Evolutionary conservation across 768 basidiomycete genomes (phyloP), one percentile per base, ranked within the genome.

Genomic region (Lepiota venenata): DNA sequence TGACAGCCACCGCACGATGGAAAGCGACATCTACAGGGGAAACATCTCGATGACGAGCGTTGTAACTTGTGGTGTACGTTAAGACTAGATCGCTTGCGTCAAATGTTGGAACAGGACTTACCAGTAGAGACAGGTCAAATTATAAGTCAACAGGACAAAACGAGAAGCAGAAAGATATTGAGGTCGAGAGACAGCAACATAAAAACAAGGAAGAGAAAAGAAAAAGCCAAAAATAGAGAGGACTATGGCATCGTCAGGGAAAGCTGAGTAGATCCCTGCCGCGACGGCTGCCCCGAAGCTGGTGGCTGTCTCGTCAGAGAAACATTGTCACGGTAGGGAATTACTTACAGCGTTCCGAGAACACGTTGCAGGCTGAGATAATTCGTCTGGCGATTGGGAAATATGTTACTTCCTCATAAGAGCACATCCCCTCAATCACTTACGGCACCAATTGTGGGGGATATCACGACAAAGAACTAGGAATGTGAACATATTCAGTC

Each of bases 131-230:
- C 87, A 94, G 3, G 93, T 94, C 58, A 98, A 69, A 63, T 97
- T 98, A 68, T 97, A 92, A 5, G 92, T 91, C 57, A 94, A 73
- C 40, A 93, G 77, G 8, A 91, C 85, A 68, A 94, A 93, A 35
- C 91, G 79, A 6, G 85, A 85, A 0, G 87, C 81, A 32, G 87
- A 82, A 5, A 86, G 81, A 61, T 88, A 88, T 60, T 84, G 74
- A 0, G 93, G 93, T 56, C 83, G 84, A 0, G 83, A 80, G 35
- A 97, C 81, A 58, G 94, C 88, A 64, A 84, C 87, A 69, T 91
- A 94, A 72, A 96, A 98, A 67, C 96, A 98, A 15, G 96, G 97
- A 7, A 97, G 74, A 0, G 93, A 93, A 64, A 89, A 93, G 59
- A 93, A 72, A 66, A 93, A 91, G 0, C 97, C 96, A 57, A 93